These are phyloP conservation scores for Elaphomyces granulatus DNA, from an alignment of 495 filamentous ascomycete genomes.

Conservation along the genomic window DNA sequence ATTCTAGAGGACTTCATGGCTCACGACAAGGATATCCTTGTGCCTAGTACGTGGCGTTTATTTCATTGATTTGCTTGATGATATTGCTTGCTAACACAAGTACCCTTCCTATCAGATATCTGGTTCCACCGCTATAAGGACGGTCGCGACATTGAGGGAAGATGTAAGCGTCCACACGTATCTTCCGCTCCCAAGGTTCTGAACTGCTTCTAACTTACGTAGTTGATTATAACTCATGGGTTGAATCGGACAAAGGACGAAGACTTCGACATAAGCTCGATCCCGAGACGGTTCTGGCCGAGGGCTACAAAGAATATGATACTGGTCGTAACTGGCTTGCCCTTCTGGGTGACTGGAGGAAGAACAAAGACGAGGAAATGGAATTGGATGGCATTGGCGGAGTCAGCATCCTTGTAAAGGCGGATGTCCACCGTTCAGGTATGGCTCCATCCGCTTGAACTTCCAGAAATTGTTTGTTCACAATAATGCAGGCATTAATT, in stretches of 20 bases:
- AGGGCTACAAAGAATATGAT: slow-evolving; percentile 89
- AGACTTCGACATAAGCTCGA: slow-evolving; percentile 56
- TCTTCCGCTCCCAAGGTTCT: not conserved
- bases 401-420: slow-evolving; percentile 94
- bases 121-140: slow-evolving; percentile 94
- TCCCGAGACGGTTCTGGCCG: slow-evolving; percentile 69
- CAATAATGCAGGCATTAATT: slow-evolving; percentile 65
- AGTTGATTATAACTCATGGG: slow-evolving; percentile 99
- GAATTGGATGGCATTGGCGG: slow-evolving; percentile 92
- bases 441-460: slow-evolving; percentile 11
- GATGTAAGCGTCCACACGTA: slow-evolving; percentile 47
- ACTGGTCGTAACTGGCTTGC: slow-evolving; percentile 81
- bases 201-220: slow-evolving; percentile 6
- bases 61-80: not conserved
- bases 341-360: slow-evolving; percentile 76
- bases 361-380: slow-evolving; percentile 81
- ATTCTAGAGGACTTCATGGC: slow-evolving; percentile 94
- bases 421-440: slow-evolving; percentile 92
- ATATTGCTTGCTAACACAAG: slow-evolving; percentile 16
- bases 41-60: slow-evolving; percentile 61
- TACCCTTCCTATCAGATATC: slow-evolving; percentile 57
- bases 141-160: slow-evolving; percentile 76
- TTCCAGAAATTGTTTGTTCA: slow-evolving; percentile 2
- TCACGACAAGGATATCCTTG: slow-evolving; percentile 82
- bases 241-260: slow-evolving; percentile 74